Percentiles rank a stretch among this genome's conserved stretches.
phyloP scores from a whole-genome alignment of 225 moss, liverwort and hornwort species.

The Ulota crispa region DNA sequence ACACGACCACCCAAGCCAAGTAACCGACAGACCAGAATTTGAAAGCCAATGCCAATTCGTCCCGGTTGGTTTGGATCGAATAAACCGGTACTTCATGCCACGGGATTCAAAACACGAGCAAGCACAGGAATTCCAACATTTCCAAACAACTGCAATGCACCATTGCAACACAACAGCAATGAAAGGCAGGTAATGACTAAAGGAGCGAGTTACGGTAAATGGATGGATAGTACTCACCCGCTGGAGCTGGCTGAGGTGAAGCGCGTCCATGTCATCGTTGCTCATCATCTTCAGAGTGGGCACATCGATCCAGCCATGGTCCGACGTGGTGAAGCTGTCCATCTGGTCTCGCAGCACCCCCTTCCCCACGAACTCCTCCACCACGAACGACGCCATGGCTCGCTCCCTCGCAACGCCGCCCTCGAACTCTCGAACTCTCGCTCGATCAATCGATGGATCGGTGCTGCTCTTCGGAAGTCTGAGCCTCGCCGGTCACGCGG shows the following conservation, averaged over 20 bases:
- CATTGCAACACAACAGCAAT: not conserved
- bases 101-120: too few species aligned
- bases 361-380: slow-evolving; percentile 74
- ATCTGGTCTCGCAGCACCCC: slow-evolving; percentile 60
- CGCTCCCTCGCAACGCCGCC: not conserved
- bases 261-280: slow-evolving; percentile 67
- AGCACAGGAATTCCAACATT: too few species aligned
- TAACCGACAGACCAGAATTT: too few species aligned
- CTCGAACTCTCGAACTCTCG: not conserved
- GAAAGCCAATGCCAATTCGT: too few species aligned
- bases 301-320: slow-evolving; percentile 81
- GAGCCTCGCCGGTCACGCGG: not conserved
- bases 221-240: slow-evolving; percentile 36
- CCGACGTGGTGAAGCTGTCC: slow-evolving; percentile 35
- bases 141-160: not conserved
- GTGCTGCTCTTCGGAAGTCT: not conserved
- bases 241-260: slow-evolving; percentile 67
- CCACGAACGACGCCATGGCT: slow-evolving; percentile 59
- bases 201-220: not conserved
- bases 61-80: not conserved
- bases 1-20: too few species aligned
- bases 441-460: not conserved
- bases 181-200: not conserved
- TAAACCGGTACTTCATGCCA: too few species aligned
- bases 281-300: slow-evolving; percentile 88